Base-by-base conservation (phyloP, 495 filamentous ascomycete species). In the Coniosporium apollinis region DNA sequence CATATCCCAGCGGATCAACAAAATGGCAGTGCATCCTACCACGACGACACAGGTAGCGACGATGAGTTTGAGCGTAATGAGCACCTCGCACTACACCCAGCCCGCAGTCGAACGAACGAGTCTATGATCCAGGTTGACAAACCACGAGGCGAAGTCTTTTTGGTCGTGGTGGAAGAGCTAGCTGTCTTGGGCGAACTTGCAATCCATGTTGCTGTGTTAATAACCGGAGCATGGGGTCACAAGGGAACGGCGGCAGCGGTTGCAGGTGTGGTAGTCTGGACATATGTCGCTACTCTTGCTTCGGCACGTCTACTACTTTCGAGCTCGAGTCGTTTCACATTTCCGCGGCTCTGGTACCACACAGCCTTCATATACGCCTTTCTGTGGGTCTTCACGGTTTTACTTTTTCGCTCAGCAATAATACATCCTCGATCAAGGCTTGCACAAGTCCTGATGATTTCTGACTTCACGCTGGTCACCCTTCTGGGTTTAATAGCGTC, bases 321-420 rank as follows among this genome's bases (percentile, higher is more conserved):
- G 13, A 74, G 72, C 40, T 67, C 70, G 21, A 67, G 69, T 43
- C 74, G 74, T 46, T 43, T 48, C 14, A 64, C 61, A 1, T 67
- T 85, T 17, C 78, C 79, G 11, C 66, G 69, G 26, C 56, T 96
- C 7, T 99, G 91, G 91, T 83, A 84, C 44, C 89, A 99, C 55
- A 96, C 91, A 0, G 76, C 84, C 5, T 58, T 66, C 30, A 66
- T 96, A n/a, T 99, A 99, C 53, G 64, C 66, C 34, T 60, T 77
- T 34, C 79, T 84, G 48, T 94, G 89, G 81, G 46, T 87, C 21
- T 75, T 86, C 48, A 64, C 67, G 1, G 42, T 82, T 13, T 57
- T 83, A 42, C 55, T 82, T 5, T 89, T 96, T 63, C 79, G 91
- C 25, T 91, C 86, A 21, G 73, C 70, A 25, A 52, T 96, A 33